Conservation (phyloP, 2,329 filamentous ascomycete genomes). For the Lecanicillium sp. region DNA sequence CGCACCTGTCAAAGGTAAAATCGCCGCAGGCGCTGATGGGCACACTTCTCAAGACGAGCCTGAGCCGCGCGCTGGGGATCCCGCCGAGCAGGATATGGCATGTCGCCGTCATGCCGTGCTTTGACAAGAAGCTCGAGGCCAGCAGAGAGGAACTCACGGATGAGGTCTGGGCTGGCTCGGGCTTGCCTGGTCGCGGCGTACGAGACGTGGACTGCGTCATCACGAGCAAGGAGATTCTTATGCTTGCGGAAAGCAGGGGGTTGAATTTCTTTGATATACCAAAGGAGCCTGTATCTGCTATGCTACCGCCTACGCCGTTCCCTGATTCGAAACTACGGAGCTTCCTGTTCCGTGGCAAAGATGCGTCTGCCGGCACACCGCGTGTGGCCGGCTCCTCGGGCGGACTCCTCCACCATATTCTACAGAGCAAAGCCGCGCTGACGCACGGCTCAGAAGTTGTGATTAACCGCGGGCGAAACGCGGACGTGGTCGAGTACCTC, state of each 20-base stretch:
- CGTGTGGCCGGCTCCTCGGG: conserved; percentile 70
- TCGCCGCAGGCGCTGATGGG: conserved; percentile 90
- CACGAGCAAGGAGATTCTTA: conserved; percentile 88
- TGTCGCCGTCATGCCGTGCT: conserved; percentile 93
- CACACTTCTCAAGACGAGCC: conserved; percentile 78
- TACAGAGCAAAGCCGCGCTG: conserved; percentile 63
- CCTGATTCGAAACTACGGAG: conserved; percentile 62
- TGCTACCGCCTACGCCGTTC: conserved; percentile 42
- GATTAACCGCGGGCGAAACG: conserved; percentile 71
- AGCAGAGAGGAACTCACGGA: conserved; percentile 89
- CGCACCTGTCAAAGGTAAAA: conserved; percentile 84
- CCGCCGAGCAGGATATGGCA: conserved; percentile 83
- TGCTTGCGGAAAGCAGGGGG: conserved; percentile 73
- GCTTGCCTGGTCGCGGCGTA: conserved; percentile 45
- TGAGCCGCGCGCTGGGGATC: conserved; percentile 66
- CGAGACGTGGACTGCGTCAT: conserved; percentile 97
- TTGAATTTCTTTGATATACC: conserved; percentile 70
- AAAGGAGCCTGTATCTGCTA: conserved; percentile 36
- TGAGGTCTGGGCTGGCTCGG: conserved; percentile 56
- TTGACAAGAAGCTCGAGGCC: conserved; percentile 97
- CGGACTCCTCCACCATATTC: conserved; percentile 79
- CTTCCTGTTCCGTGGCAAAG: conserved; percentile 63
- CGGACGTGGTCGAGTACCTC: conserved; percentile 81
- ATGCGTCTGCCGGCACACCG: conserved; percentile 32
- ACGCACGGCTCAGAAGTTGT: conserved; percentile 67